Evolutionary conservation across 2,329 filamentous ascomycete genomes (phyloP).

Genomic region (Calonectria hongkongensis): DNA sequence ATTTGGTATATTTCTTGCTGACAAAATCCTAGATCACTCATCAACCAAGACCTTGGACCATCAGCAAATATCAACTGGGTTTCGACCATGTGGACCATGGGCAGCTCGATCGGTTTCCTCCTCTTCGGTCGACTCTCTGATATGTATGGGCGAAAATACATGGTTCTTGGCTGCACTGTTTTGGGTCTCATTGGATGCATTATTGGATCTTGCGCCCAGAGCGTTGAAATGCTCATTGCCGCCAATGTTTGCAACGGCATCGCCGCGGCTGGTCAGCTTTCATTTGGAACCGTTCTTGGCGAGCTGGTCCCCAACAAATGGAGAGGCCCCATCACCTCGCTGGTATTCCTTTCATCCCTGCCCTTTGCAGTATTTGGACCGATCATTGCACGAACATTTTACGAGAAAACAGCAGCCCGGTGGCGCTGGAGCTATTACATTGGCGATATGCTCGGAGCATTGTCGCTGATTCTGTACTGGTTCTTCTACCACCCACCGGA

Average conservation of each 20-base stretch:
- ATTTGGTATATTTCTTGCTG: not conserved
- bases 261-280: conserved; percentile 63
- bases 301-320: conserved; percentile 65
- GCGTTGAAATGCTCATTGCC: conserved; percentile 60
- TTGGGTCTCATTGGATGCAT: conserved; percentile 61
- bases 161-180: conserved; percentile 58
- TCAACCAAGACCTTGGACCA: conserved; percentile 58
- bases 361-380: conserved; percentile 66
- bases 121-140: conserved; percentile 65
- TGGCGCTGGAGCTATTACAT: conserved; percentile 72
- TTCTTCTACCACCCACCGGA: conserved; percentile 69
- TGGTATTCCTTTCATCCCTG: conserved; percentile 63
- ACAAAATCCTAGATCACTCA: conserved; percentile 45
- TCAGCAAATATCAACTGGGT: conserved; percentile 59
- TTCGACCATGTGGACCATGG: conserved; percentile 61
- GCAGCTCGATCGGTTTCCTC: conserved; percentile 61
- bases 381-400: conserved; percentile 66
- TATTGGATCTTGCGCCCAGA: conserved; percentile 60
- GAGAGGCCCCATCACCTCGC: conserved; percentile 60
- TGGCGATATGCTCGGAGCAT: conserved; percentile 64
- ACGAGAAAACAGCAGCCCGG: conserved; percentile 61
- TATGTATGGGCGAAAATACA: conserved; percentile 65
- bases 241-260: conserved; percentile 62
- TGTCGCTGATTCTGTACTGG: conserved; percentile 63
- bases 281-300: conserved; percentile 63